phyloP scores from a whole-genome alignment of 2,329 filamentous ascomycete species.

The Ophiostoma sp. region DNA sequence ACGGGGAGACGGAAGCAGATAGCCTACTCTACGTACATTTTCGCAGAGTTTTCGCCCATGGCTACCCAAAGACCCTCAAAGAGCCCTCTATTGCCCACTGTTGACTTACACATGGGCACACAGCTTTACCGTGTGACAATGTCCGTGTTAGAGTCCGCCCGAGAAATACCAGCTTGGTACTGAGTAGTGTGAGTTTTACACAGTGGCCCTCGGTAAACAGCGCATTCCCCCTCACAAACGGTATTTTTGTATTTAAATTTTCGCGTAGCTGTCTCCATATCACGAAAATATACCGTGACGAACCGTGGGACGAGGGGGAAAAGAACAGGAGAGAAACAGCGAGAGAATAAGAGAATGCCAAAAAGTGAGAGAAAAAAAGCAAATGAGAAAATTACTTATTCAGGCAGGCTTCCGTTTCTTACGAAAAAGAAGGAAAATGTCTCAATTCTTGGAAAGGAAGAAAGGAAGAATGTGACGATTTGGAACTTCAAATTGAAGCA shows the following conservation, averaged over 20 bases:
- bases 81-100: background rate
- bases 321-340: background rate
- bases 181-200: background rate
- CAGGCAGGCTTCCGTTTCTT: too few species aligned
- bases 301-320: background rate
- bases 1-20: background rate
- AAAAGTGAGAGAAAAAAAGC: background rate
- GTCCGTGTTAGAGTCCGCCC: background rate
- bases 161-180: background rate
- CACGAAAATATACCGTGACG: conserved; percentile 27
- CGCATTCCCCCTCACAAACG: background rate
- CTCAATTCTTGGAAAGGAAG: background rate
- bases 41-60: background rate
- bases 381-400: background rate
- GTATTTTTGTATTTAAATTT: conserved; percentile 1
- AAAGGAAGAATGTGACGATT: background rate
- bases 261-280: conserved; percentile 21
- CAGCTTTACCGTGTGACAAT: background rate
- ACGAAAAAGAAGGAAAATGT: background rate
- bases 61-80: too few species aligned
- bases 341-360: background rate
- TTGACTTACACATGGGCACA: conserved; percentile 8
- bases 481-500: background rate
- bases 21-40: background rate
- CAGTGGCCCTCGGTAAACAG: conserved; percentile 4